These are phyloP conservation scores for Saccharomyces pastorianus DNA, from an alignment of 1,139 yeast genomes.

Conservation along the genomic window DNA sequence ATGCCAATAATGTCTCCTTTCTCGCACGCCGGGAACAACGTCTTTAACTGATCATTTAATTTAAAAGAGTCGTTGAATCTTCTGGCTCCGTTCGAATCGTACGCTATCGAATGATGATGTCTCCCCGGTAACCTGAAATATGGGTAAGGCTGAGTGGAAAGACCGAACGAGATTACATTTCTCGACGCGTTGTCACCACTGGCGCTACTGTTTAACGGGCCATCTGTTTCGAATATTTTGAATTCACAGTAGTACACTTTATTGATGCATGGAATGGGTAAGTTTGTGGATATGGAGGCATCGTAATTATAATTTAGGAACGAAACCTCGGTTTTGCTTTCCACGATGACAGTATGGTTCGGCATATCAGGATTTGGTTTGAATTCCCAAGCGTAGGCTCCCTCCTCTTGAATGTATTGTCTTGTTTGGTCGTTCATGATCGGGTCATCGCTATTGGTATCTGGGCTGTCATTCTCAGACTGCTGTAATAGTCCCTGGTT, in stretches of 20 bases:
- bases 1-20: slow-evolving; percentile 61
- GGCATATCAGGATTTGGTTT: slow-evolving; percentile 58
- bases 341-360: slow-evolving; percentile 52
- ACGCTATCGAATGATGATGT: slow-evolving; percentile 74
- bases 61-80: slow-evolving; percentile 72
- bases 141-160: slow-evolving; percentile 86
- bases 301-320: slow-evolving; percentile 62
- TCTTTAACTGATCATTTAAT: slow-evolving; percentile 42
- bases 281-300: slow-evolving; percentile 72
- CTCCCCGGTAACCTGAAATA: slow-evolving; percentile 69
- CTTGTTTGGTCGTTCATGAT: slow-evolving; percentile 44
- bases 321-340: slow-evolving; percentile 67
- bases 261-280: slow-evolving; percentile 78
- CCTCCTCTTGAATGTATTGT: slow-evolving; percentile 72
- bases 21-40: slow-evolving; percentile 68
- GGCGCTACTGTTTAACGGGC: slow-evolving; percentile 32
- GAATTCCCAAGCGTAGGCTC: slow-evolving; percentile 89
- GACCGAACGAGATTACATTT: slow-evolving; percentile 55
- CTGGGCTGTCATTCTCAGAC: slow-evolving; percentile 11
- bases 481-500: slow-evolving; percentile 31
- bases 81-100: slow-evolving; percentile 76
- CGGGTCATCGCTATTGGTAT: slow-evolving; percentile 37
- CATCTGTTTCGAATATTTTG: slow-evolving; percentile 46
- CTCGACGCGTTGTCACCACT: slow-evolving; percentile 29
- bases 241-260: slow-evolving; percentile 89